phyloP scores from a whole-genome alignment of 805 yeast species.

The Candida ortonii region DNA sequence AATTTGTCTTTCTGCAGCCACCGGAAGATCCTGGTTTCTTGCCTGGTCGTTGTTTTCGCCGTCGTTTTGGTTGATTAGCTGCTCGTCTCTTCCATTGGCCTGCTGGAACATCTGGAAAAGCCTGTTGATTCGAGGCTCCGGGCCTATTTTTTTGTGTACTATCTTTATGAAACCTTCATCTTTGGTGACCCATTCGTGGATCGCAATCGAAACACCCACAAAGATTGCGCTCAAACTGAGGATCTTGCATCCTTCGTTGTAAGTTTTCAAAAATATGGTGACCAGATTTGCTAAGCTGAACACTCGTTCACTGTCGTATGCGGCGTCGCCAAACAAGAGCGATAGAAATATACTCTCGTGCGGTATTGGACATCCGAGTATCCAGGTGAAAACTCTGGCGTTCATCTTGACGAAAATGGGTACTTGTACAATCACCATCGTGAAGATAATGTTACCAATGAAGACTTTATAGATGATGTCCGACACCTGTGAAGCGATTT shows the following conservation, averaged over 20 bases:
- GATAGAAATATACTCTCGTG: conserved; percentile 33
- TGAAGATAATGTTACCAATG: conserved; percentile 35
- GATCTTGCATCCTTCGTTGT: conserved; percentile 17
- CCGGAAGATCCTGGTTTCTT: conserved; percentile 2
- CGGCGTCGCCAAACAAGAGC: conserved; percentile 38
- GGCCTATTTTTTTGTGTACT: conserved; percentile 58
- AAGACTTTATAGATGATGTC: conserved; percentile 13
- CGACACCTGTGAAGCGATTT: conserved; percentile 25
- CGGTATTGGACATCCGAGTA: conserved; percentile 53
- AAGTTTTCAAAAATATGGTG: conserved; percentile 9
- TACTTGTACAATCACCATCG: conserved; percentile 47
- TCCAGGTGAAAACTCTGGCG: conserved; percentile 54
- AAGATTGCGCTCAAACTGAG: conserved; percentile 23
- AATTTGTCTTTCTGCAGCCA: conserved; percentile 2
- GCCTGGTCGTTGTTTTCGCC: conserved; percentile 9
- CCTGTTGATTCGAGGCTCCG: conserved; percentile 43
- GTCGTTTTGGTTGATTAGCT: conserved; percentile 11
- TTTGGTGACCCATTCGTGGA: conserved; percentile 66
- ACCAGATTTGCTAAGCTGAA: conserved; percentile 6
- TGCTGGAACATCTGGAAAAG: conserved; percentile 17
- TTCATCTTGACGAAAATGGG: conserved; percentile 58
- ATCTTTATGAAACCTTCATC: conserved; percentile 67
- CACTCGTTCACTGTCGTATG: conserved; percentile 5
- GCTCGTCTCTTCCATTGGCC: conserved; percentile 23
- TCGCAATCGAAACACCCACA: conserved; percentile 20